These are phyloP conservation scores for Fusarium dimerum DNA, from an alignment of 2,329 filamentous ascomycete species.

Conservation along the genomic window DNA sequence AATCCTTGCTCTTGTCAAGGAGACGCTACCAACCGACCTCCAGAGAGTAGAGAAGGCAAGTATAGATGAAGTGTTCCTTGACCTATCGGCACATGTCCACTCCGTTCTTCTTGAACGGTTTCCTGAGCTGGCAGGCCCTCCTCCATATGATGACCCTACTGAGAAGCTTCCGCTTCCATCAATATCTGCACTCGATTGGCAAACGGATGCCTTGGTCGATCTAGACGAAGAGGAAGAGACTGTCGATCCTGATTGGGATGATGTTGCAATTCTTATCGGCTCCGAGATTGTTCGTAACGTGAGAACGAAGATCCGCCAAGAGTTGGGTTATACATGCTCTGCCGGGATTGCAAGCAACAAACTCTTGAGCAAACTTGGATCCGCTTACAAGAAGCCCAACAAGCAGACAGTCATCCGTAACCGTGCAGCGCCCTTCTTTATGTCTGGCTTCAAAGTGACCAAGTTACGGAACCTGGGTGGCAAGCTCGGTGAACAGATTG, in stretches of 20 bases:
- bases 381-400: conserved; percentile 89
- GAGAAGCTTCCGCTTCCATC: conserved; percentile 72
- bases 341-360: conserved; percentile 90
- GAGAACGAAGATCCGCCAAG: conserved; percentile 66
- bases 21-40: conserved; percentile 62
- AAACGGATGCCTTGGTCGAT: conserved; percentile 78
- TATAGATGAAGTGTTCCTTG: conserved; percentile 94
- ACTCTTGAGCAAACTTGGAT: conserved; percentile 92
- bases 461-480: conserved; percentile 95
- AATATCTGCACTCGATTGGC: conserved; percentile 75
- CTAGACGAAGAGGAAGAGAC: conserved; percentile 75
- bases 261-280: conserved; percentile 81
- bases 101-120: conserved; percentile 73
- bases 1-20: conserved; percentile 79
- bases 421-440: conserved; percentile 75
- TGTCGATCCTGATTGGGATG: conserved; percentile 92
- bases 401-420: conserved; percentile 92
- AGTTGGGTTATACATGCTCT: conserved; percentile 86
- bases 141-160: conserved; percentile 72
- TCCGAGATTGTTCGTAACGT: conserved; percentile 85
- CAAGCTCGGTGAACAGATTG: conserved; percentile 86
- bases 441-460: conserved; percentile 85
- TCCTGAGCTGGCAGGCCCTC: conserved; percentile 64
- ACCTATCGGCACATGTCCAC: conserved; percentile 84
- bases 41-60: conserved; percentile 89